Base-by-base conservation (phyloP, 2,329 filamentous ascomycete species). In the Alternaria dauci region DNA sequence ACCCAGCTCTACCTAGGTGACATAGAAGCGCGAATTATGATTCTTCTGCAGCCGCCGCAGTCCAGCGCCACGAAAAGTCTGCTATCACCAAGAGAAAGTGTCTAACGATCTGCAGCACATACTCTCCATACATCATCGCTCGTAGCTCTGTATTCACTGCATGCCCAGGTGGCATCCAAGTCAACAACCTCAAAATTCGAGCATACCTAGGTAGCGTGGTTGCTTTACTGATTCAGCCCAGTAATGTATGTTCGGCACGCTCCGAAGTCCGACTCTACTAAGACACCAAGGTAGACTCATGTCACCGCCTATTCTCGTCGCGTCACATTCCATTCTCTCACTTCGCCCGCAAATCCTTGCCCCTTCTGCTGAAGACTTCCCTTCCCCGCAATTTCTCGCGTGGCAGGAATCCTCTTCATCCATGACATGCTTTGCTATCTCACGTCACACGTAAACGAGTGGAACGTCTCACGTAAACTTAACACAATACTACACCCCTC, bases 331-430 rank as follows among this genome's bases (percentile, higher is more conserved):
- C 50, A 52, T 28, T 39, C 50, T 39, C 26, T 16, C 16, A 30
- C 26, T 32, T 12, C 8, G 5, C 11, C 26, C 30, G 38, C 18
- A 34, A 42, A 39, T 42, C 51, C 8, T 34, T 30, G 34, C 38
- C n/a, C 39, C 1, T 38, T 36, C 8, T 36, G 9, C 23, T 1
- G 30, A 11, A 50, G 46, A 25, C 32, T 8, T 5, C 34, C 34
- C 16, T 44, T 32, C 51, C 51, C 51, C 51, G 39, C 51, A 44
- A 44, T 44, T 25, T 26, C 51, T 53, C 39, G 38, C 51, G 51
- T 53, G 38, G 51, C 30, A 32, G 18, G 18, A 36, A 34, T 25
- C 39, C 39, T 53, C 2, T 16, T 32, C 18, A 53, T 53, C 38
- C 39, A 53, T 46, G 52, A 46, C 41, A 28, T 34, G 36, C 5